These are phyloP conservation scores for Fusarium sororula DNA, from an alignment of 2,329 filamentous ascomycete genomes.

Conservation along the genomic window DNA sequence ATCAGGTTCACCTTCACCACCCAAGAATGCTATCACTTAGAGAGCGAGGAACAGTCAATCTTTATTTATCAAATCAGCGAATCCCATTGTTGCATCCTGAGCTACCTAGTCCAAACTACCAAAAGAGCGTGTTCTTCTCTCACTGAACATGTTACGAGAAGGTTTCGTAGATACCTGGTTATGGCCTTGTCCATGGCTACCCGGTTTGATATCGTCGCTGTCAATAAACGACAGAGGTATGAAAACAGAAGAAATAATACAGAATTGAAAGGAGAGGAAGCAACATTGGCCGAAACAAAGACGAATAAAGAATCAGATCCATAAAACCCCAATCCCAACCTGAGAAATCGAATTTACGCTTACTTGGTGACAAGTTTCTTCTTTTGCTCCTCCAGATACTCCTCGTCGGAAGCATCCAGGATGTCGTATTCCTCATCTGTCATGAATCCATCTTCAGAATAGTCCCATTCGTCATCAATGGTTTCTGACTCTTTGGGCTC, in stretches of 20 bases:
- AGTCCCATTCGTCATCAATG: conserved; percentile 68
- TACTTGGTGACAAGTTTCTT: conserved; percentile 53
- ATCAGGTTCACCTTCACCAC: neutral
- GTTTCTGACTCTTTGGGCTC: conserved; percentile 60
- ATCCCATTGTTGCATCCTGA: conserved; percentile 39
- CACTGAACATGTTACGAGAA: conserved; percentile 23
- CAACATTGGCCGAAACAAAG: conserved; percentile 20
- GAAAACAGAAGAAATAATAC: conserved; percentile 41
- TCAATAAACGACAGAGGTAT: neutral
- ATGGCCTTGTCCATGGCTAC: conserved; percentile 5
- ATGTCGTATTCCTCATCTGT: conserved; percentile 99
- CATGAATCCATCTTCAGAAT: conserved; percentile 80
- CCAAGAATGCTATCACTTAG: neutral
- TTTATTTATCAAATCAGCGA: conserved; percentile 5
- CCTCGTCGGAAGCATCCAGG: conserved; percentile 92
- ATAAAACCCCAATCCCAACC: conserved; percentile 35
- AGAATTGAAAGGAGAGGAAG: conserved; percentile 32
- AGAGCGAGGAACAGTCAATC: neutral
- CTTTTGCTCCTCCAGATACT: conserved; percentile 70
- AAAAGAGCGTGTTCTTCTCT: conserved; percentile 41
- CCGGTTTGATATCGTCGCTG: conserved; percentile 1
- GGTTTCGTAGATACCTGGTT: conserved; percentile 19
- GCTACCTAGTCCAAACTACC: conserved; percentile 34
- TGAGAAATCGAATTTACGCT: conserved; percentile 28
- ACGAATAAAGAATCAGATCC: conserved; percentile 17